These are phyloP conservation scores for Aspergillus haitiensis DNA, from an alignment of 495 filamentous ascomycete genomes.

Conservation along the genomic window DNA sequence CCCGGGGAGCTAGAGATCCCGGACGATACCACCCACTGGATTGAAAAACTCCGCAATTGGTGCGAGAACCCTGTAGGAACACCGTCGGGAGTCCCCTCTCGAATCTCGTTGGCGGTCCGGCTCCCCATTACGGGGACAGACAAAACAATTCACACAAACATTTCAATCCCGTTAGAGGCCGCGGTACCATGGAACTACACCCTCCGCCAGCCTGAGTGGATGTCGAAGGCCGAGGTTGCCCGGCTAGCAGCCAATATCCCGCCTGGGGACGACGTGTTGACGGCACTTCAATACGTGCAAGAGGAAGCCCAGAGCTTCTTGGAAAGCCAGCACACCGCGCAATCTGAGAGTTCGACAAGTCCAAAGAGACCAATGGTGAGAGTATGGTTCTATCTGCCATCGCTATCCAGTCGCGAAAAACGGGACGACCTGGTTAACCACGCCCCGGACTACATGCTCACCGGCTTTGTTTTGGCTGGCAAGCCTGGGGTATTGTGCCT, in stretches of 20 bases:
- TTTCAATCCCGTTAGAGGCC: conserved; percentile 36
- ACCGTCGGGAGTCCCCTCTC: conserved; percentile 27
- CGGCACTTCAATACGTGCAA: conserved; percentile 39
- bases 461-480: conserved; percentile 43
- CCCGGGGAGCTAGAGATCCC: conserved; percentile 40
- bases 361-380: conserved; percentile 27
- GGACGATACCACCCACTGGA: conserved; percentile 30
- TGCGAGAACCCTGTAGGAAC: conserved; percentile 23
- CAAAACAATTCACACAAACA: conserved; percentile 36
- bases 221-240: conserved; percentile 42
- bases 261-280: conserved; percentile 29
- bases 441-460: conserved; percentile 36
- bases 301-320: conserved; percentile 28
- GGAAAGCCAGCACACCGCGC: conserved; percentile 24
- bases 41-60: conserved; percentile 38
- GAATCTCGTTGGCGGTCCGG: conserved; percentile 29
- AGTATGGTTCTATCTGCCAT: conserved; percentile 48
- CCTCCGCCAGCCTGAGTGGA: conserved; percentile 44
- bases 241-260: conserved; percentile 33
- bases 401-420: conserved; percentile 40
- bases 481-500: conserved; percentile 45
- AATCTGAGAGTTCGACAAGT: neutral
- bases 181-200: conserved; percentile 29
- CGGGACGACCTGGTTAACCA: conserved; percentile 42
- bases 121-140: conserved; percentile 31